phyloP scores from a whole-genome alignment of 2,329 filamentous ascomycete genomes.

The Aspergillus floridensis region DNA sequence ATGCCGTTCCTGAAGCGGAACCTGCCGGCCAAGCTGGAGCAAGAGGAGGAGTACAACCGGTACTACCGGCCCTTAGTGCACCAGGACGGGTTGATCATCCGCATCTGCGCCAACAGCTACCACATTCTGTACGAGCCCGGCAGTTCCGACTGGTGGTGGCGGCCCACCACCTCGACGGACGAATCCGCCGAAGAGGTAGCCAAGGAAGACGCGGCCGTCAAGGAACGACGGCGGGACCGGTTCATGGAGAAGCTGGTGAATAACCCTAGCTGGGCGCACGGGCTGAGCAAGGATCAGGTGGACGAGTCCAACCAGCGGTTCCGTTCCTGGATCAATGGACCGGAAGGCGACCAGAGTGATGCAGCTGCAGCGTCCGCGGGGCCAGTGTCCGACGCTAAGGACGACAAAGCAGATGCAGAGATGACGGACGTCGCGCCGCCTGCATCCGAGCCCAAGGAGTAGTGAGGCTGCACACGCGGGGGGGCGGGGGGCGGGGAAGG shows the following conservation, averaged over 20 bases:
- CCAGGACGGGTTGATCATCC: conserved; percentile 66
- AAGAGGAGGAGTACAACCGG: conserved; percentile 62
- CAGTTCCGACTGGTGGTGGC: conserved; percentile 70
- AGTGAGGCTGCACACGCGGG: conserved; percentile 7
- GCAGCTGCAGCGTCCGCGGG: conserved; percentile 13
- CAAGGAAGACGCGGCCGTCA: conserved; percentile 36
- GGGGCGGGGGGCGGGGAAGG: too few species aligned
- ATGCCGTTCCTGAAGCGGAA: conserved; percentile 71
- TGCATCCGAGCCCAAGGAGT: conserved; percentile 21
- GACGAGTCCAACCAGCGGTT: conserved; percentile 48
- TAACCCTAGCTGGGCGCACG: conserved; percentile 53
- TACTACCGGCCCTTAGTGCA: conserved; percentile 54
- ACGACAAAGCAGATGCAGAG: conserved; percentile 30
- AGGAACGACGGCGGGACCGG: conserved; percentile 45
- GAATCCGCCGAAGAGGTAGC: conserved; percentile 33
- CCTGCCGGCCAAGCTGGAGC: conserved; percentile 60
- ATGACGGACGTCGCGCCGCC: conserved; percentile 36
- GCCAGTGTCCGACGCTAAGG: conserved; percentile 18
- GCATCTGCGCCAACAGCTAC: conserved; percentile 74
- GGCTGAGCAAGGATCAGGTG: conserved; percentile 50
- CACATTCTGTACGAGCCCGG: conserved; percentile 73
- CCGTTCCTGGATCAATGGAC: conserved; percentile 46
- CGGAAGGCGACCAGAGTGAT: conserved; percentile 19
- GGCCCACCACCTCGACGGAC: conserved; percentile 30
- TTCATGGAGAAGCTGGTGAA: conserved; percentile 55